These are phyloP conservation scores for Suillus placidus DNA, from an alignment of 768 basidiomycete genomes.

Conservation along the genomic window DNA sequence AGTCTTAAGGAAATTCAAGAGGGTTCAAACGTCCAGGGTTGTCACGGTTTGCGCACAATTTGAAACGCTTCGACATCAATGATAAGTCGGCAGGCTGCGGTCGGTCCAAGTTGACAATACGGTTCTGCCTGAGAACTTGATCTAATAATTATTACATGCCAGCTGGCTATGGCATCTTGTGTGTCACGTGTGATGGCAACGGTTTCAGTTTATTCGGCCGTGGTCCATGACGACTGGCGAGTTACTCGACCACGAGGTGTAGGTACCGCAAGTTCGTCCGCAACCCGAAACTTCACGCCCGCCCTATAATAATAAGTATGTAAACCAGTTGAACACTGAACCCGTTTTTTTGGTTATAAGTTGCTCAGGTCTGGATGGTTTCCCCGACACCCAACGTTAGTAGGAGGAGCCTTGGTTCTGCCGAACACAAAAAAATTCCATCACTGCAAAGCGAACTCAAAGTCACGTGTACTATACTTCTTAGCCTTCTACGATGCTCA, in stretches of 20 bases:
- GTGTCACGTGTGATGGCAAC: too few species aligned
- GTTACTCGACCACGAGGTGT: too few species aligned
- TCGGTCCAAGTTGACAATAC: background rate
- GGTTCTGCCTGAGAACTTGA: background rate
- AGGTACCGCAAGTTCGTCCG: too few species aligned
- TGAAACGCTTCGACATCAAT: background rate
- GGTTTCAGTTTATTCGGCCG: too few species aligned
- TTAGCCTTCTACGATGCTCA: too few species aligned
- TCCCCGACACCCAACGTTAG: too few species aligned
- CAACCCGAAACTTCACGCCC: background rate
- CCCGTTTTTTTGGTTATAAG: background rate
- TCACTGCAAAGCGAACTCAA: too few species aligned
- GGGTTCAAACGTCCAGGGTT: too few species aligned
- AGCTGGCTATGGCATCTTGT: background rate
- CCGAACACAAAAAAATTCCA: too few species aligned
- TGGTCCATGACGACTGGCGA: too few species aligned
- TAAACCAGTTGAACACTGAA: background rate
- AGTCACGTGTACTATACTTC: too few species aligned
- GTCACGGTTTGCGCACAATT: background rate
- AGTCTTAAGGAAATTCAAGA: background rate
- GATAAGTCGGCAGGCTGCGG: background rate
- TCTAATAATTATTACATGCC: background rate
- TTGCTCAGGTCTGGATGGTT: background rate
- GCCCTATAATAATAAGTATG: background rate
- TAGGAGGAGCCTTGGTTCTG: too few species aligned